phyloP scores from a whole-genome alignment of 257 asterid genomes.

The Penstemon eatonii region DNA sequence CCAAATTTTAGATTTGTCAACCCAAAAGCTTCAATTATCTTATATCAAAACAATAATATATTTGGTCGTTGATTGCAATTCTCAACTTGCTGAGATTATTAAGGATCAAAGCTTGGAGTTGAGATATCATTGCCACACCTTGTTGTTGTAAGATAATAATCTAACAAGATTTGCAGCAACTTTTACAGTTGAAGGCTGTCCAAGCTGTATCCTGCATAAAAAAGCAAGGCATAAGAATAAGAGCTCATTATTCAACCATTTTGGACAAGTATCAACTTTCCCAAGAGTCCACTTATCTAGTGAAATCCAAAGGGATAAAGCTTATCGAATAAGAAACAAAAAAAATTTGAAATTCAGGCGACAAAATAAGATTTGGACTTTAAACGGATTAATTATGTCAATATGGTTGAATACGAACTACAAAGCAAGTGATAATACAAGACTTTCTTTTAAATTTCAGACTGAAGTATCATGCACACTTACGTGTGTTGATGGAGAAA shows the following conservation, averaged over 20 bases:
- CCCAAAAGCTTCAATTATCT: not conserved
- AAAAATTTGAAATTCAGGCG: not conserved
- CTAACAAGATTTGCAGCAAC: constrained; percentile 81
- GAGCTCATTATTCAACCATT: constrained; percentile 6
- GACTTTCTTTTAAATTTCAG: not conserved
- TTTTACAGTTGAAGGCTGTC: constrained; percentile 84
- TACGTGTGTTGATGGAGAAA: constrained; percentile 88
- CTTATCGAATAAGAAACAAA: not conserved
- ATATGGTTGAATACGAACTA: constrained; percentile 1
- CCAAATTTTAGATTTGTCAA: not conserved
- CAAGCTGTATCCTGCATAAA: constrained; percentile 75
- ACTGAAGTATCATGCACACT: constrained; percentile 25
- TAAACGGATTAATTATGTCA: not conserved
- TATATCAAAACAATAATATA: not conserved
- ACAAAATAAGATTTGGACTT: not conserved
- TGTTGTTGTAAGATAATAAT: constrained; percentile 64
- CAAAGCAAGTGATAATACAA: constrained; percentile 5
- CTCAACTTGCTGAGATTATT: not conserved
- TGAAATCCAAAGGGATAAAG: not conserved
- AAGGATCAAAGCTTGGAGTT: constrained; percentile 10
- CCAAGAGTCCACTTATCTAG: not conserved
- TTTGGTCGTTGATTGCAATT: constrained; percentile 6
- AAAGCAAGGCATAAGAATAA: not conserved
- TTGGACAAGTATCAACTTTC: not conserved
- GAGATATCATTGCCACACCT: constrained; percentile 43